Evolutionary conservation across 2,329 filamentous ascomycete species (phyloP).

Genomic region (Paradendryphiella salina): DNA sequence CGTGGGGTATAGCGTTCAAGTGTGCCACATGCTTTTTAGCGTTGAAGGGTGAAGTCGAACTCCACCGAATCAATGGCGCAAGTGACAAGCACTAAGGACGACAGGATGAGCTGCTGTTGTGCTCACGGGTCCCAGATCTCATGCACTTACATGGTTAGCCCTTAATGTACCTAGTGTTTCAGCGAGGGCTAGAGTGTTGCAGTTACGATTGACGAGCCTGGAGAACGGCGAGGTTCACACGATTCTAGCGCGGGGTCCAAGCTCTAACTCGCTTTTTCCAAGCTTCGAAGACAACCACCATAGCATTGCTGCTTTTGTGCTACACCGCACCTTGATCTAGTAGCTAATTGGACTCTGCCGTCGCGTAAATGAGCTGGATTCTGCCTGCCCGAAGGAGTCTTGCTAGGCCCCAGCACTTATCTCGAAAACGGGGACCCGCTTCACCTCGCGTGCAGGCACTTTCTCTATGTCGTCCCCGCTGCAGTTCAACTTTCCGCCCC

Average conservation of each 20-base stretch:
- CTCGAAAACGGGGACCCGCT: conserved; percentile 22
- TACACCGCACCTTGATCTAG: conserved; percentile 20
- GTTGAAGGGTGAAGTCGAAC: conserved; percentile 3
- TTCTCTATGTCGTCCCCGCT: conserved; percentile 30
- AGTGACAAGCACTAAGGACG: not conserved
- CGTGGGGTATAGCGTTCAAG: conserved; percentile 18
- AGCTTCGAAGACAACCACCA: conserved; percentile 19
- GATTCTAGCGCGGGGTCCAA: conserved; percentile 17
- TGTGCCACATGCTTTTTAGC: conserved; percentile 22
- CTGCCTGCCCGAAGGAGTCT: conserved; percentile 27
- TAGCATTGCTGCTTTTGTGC: conserved; percentile 18
- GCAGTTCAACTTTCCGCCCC: conserved; percentile 36
- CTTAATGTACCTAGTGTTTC: conserved; percentile 21
- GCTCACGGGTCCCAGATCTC: conserved; percentile 20
- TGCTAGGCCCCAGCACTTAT: conserved; percentile 25
- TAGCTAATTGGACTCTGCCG: conserved; percentile 22
- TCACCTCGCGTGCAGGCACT: conserved; percentile 20
- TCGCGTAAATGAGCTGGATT: conserved; percentile 38
- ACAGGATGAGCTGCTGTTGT: conserved; percentile 13
- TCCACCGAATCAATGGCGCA: conserved; percentile 22
- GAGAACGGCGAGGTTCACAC: conserved; percentile 10
- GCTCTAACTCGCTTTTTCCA: conserved; percentile 16
- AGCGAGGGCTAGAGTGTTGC: conserved; percentile 17
- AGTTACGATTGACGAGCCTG: conserved; percentile 17
- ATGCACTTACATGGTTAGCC: conserved; percentile 14